Base-by-base conservation (phyloP, 83 land plant species). In the Picea abies region DNA sequence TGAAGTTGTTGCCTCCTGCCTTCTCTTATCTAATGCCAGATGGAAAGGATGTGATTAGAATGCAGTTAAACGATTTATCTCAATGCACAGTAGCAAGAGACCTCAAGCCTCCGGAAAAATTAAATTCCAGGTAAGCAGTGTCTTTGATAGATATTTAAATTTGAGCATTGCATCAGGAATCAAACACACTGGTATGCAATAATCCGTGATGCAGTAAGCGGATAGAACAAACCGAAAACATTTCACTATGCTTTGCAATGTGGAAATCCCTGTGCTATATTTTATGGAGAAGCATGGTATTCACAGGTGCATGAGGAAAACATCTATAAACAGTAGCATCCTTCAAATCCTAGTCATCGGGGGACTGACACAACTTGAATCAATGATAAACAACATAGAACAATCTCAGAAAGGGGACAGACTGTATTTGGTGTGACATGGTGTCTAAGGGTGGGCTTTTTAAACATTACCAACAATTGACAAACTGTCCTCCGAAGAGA, bases 1-100 rank as follows among this genome's bases (percentile, higher is more conserved):
- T 88, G 91, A 61, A 92, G 62, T 63, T 86, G 84, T 86, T 92
- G 91, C 79, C 86, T 82, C 84, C 95, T 82, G 19, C 95, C 95
- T 87, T 89, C 90, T 86, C 95, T 90, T 15, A 92, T 89, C 95
- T 92, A 86, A 16, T 49, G 11, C 60, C 70, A 79, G 10, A 79
- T 22, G 39, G 16, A 79, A 62, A 10, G 58, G 6, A 23, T 15
- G 22, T 47, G 56, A 58, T 47, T 79, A 73, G 58, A 73, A 37
- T 47, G n/a, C 0, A 47, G 22, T 3, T 22, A 44, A 22, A 73
- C 9, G 16, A 73, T 44, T 73, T 41, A 73, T 47, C 26, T 47
- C 23, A 17, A 39, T 11, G 52, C 44, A n/a, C 15, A 44, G 47
- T 22, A 73, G 44, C 77, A 73, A 22, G 25, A 47, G 12, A 44